These are phyloP conservation scores for Chlorella sp. DNA, from an alignment of 139 green algal species.

Conservation along the genomic window DNA sequence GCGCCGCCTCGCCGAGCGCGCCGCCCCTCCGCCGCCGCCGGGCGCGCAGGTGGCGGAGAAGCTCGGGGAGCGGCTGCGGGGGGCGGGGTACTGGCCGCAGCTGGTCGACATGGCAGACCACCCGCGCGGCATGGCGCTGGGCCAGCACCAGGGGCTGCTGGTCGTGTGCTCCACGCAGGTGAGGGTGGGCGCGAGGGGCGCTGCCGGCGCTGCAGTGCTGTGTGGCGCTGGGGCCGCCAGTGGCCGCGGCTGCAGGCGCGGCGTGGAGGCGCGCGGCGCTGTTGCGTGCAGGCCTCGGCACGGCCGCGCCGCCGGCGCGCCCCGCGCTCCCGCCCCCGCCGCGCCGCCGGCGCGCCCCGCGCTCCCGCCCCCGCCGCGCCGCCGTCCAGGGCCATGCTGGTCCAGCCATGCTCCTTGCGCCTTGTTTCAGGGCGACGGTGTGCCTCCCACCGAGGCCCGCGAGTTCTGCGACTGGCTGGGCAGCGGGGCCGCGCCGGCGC, in stretches of 20 bases:
- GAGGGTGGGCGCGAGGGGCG: too few relatives aligned
- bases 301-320: too few relatives aligned
- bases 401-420: too few relatives aligned
- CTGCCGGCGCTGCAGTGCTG: too few relatives aligned
- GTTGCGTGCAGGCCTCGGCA: too few relatives aligned
- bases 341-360: background rate
- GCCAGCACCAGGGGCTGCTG: conserved; percentile 62
- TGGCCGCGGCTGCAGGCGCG: too few relatives aligned
- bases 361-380: too few relatives aligned
- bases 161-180: conserved; percentile 88
- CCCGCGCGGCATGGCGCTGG: conserved; percentile 43
- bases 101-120: conserved; percentile 82
- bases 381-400: too few relatives aligned
- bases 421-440: conserved; percentile 90
- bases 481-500: conserved; percentile 37
- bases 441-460: conserved; percentile 81
- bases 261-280: conserved; percentile 13
- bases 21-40: too few relatives aligned
- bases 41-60: too few relatives aligned
- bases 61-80: conserved; percentile 45
- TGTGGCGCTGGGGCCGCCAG: too few relatives aligned
- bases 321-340: background rate
- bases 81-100: conserved; percentile 54
- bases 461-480: conserved; percentile 87
- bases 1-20: too few relatives aligned